Percentiles rank a stretch among this genome's conserved stretches.
These are phyloP conservation scores for Emericellopsis terricola DNA, from an alignment of 495 filamentous ascomycete species.

Conservation along the genomic window DNA sequence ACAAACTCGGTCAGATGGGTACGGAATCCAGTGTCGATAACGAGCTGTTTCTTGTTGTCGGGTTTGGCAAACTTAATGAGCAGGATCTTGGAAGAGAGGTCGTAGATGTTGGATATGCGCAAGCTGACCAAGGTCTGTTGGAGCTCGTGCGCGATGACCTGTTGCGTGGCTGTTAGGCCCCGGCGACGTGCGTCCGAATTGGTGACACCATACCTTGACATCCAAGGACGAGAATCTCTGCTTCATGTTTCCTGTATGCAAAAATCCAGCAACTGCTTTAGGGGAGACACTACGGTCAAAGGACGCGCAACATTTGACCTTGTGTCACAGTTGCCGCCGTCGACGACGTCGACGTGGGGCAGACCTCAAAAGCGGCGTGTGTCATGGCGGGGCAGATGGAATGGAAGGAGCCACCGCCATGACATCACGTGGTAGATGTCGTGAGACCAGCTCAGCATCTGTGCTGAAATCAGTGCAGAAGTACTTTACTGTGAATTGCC, in stretches of 20 bases:
- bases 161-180: slow-evolving; percentile 5
- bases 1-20: slow-evolving; percentile 84
- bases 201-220: slow-evolving; percentile 42
- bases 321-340: no score
- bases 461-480: no score
- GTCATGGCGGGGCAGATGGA: not conserved
- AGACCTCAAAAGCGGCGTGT: not conserved
- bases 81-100: slow-evolving; percentile 86
- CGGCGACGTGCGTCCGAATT: not conserved
- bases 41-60: slow-evolving; percentile 64
- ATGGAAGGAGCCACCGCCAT: not conserved
- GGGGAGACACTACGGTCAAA: not conserved
- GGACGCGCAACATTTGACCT: no score
- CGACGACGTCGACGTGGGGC: not conserved
- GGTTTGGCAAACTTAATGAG: slow-evolving; percentile 85
- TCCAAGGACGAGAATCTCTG: slow-evolving; percentile 91
- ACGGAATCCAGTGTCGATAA: slow-evolving; percentile 91
- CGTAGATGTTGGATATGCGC: slow-evolving; percentile 85
- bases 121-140: slow-evolving; percentile 52
- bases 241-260: slow-evolving; percentile 51
- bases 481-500: no score
- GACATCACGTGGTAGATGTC: not conserved
- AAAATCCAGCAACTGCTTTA: not conserved
- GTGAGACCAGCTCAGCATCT: no score
- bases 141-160: slow-evolving; percentile 91